phyloP scores from a whole-genome alignment of 352 stramenopile genomes.

The Globisporangium cederbergense region DNA sequence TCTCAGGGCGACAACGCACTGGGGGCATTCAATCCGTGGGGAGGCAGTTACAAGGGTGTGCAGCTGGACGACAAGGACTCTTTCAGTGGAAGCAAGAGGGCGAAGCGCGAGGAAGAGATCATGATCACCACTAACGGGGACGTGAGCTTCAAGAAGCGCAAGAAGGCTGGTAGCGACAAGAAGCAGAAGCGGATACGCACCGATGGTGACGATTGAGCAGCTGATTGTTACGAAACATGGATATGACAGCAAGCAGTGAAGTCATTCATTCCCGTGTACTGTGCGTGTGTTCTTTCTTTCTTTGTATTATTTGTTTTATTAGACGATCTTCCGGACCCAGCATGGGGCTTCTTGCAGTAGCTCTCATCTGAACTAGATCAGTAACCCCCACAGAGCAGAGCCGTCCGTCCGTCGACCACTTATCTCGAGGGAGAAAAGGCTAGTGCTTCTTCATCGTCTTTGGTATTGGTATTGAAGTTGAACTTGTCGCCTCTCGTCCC shows the following conservation, averaged over 20 bases:
- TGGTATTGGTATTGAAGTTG: constrained; percentile 1
- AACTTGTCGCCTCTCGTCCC: constrained; percentile 15
- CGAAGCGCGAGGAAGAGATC: constrained; percentile 43
- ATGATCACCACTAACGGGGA: constrained; percentile 45
- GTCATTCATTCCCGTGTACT: not conserved
- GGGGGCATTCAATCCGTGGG: constrained; percentile 79
- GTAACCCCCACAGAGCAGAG: not conserved
- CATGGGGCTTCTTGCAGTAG: not conserved
- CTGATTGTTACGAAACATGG: not conserved
- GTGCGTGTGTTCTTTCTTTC: constrained; percentile 6
- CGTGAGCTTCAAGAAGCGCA: constrained; percentile 76
- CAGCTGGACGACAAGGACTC: constrained; percentile 41
- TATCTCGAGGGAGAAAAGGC: not conserved
- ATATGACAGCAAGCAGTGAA: constrained; percentile 3
- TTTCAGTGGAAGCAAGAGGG: constrained; percentile 12
- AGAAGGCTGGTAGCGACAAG: constrained; percentile 29
- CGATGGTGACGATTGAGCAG: constrained; percentile 36
- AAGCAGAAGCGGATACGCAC: constrained; percentile 69
- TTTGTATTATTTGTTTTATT: constrained; percentile 20
- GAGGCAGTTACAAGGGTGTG: constrained; percentile 81
- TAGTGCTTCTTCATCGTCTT: not conserved
- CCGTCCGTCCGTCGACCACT: constrained; percentile 1
- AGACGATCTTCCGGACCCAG: constrained; percentile 13
- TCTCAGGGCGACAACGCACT: constrained; percentile 70
- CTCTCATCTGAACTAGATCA: not conserved